These are phyloP conservation scores for Salix exigua DNA, from an alignment of 345 rosid genomes.

Conservation along the genomic window DNA sequence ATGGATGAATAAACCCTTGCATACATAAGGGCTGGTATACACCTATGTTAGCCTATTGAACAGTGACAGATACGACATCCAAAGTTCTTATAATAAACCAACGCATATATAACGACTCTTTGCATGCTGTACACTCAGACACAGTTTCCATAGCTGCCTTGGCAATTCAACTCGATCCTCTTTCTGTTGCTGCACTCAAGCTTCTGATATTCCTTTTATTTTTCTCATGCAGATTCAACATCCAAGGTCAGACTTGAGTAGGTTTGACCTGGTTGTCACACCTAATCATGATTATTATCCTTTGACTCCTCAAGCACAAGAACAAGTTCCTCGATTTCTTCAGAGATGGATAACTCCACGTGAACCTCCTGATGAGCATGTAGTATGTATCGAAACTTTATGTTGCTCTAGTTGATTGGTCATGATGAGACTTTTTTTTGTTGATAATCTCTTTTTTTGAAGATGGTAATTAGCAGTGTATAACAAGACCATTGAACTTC, in stretches of 20 bases:
- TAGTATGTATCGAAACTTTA: constrained; percentile 40
- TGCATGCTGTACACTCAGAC: background rate
- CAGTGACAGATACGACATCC: background rate
- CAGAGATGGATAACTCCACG: constrained; percentile 75
- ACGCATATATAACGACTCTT: too few species aligned
- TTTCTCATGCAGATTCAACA: constrained; percentile 71
- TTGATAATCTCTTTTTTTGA: background rate
- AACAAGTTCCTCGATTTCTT: constrained; percentile 71
- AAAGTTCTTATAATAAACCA: background rate
- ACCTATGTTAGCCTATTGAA: background rate
- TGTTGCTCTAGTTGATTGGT: constrained; percentile 1
- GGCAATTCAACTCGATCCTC: background rate
- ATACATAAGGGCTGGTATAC: background rate
- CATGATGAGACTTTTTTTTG: constrained; percentile 5
- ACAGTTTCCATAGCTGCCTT: background rate
- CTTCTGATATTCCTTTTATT: background rate
- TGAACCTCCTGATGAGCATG: constrained; percentile 74
- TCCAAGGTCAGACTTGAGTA: constrained; percentile 76
- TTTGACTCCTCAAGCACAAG: constrained; percentile 68
- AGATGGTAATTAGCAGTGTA: constrained; percentile 1
- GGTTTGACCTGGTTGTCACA: constrained; percentile 93
- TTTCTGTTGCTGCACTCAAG: background rate
- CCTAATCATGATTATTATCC: constrained; percentile 93
- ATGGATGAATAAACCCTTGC: background rate
- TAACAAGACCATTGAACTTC: constrained; percentile 17